A percentile compares a stretch with the other conserved stretches of the same genome.
phyloP scores from a whole-genome alignment of 2,329 filamentous ascomycete species.

The Trichophyton benhamiae region DNA sequence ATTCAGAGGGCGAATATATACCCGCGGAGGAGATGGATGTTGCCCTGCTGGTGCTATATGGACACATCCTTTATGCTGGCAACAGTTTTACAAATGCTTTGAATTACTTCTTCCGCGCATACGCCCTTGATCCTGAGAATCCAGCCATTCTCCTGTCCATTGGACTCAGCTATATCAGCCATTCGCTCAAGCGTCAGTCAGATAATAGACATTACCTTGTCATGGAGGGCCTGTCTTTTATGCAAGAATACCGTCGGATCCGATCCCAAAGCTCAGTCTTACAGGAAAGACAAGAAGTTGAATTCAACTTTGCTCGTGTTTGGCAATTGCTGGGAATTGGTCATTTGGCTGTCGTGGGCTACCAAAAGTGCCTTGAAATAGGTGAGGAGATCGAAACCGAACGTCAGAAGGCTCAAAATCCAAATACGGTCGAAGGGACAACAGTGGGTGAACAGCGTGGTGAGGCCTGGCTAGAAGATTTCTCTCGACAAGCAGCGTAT shows the following conservation, averaged over 20 bases:
- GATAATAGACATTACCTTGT: constrained; percentile 84
- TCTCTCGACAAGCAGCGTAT: constrained; percentile 60
- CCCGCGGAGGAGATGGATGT: constrained; percentile 52
- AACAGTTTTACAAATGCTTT: constrained; percentile 73
- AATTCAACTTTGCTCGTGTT: constrained; percentile 65
- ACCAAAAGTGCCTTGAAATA: constrained; percentile 47
- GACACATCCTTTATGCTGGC: constrained; percentile 74
- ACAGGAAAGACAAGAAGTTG: constrained; percentile 56
- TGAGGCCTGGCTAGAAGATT: constrained; percentile 34
- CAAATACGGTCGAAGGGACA: constrained; percentile 31
- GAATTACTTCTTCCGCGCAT: constrained; percentile 73
- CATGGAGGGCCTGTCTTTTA: constrained; percentile 69
- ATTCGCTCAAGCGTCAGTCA: constrained; percentile 75
- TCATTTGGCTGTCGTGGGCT: constrained; percentile 61
- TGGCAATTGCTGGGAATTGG: constrained; percentile 65
- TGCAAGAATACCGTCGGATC: constrained; percentile 59
- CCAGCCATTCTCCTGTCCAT: constrained; percentile 69
- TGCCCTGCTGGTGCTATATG: constrained; percentile 75
- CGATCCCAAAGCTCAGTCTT: constrained; percentile 36
- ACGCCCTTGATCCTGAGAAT: constrained; percentile 61
- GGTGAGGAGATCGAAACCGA: constrained; percentile 33
- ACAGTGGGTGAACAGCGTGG: constrained; percentile 11
- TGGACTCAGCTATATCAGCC: constrained; percentile 74
- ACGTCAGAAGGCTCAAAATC: constrained; percentile 11
- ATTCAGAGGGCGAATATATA: constrained; percentile 26